A percentile compares a stretch with the other conserved stretches of the same genome.
These are phyloP conservation scores for Aspergillus hancockii DNA, from an alignment of 495 filamentous ascomycete species.

Conservation along the genomic window DNA sequence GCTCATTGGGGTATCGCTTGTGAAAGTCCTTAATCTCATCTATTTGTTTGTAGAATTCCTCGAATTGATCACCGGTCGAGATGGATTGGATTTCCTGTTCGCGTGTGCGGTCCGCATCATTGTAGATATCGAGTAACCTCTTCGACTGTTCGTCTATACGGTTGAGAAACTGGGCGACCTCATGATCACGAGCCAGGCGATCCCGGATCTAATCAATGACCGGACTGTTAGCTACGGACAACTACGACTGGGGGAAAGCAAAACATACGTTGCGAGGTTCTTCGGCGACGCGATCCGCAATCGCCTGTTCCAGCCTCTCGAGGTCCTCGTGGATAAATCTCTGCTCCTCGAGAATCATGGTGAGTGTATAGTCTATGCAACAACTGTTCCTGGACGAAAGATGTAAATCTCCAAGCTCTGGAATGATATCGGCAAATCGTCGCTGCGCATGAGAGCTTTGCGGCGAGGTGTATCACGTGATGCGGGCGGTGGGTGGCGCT, in stretches of 20 bases:
- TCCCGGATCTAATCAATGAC: constrained; percentile 77
- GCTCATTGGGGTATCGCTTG: constrained; percentile 88
- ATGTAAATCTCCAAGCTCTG: not conserved
- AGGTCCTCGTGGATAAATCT: constrained; percentile 92
- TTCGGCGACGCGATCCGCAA: constrained; percentile 83
- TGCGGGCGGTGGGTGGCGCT: constrained; percentile 20
- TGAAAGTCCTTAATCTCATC: constrained; percentile 82
- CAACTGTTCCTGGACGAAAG: not conserved
- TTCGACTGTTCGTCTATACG: constrained; percentile 84
- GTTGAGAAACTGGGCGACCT: constrained; percentile 80
- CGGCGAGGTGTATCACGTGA: constrained; percentile 34
- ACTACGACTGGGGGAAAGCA: not conserved
- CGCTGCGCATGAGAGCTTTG: constrained; percentile 34
- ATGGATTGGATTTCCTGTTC: constrained; percentile 81
- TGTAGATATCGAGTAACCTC: constrained; percentile 80
- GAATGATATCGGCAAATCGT: constrained; percentile 13
- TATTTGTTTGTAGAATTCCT: constrained; percentile 88
- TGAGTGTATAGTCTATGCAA: constrained; percentile 17
- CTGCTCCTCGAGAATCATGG: constrained; percentile 88
- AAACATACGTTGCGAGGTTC: constrained; percentile 81
- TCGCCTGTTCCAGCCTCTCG: constrained; percentile 89
- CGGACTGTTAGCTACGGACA: constrained; percentile 29
- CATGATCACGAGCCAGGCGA: constrained; percentile 82
- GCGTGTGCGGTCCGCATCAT: constrained; percentile 68
- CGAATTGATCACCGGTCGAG: constrained; percentile 83